A percentile compares a stretch with the other conserved stretches of the same genome.
Evolutionary conservation across 75 land plant species (phyloP).

Genomic region (Pinus albicaulis): DNA sequence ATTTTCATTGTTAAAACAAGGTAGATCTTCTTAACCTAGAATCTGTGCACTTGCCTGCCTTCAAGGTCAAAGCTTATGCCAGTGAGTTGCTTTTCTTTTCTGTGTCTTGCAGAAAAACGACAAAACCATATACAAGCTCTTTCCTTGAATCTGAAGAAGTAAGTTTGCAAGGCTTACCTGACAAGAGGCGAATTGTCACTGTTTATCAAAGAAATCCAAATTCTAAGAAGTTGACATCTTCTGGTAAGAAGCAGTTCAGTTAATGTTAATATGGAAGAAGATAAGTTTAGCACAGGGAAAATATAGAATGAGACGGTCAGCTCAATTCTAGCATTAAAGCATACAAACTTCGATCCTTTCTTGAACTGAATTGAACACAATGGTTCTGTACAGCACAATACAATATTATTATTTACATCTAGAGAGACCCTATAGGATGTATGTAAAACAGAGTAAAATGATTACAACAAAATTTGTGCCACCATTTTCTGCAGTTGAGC

Average conservation of each 20-base stretch:
- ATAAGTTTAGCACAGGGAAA: not conserved
- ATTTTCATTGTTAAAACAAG: slow-evolving; percentile 51
- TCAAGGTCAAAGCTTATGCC: slow-evolving; percentile 3
- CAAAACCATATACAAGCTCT: not conserved
- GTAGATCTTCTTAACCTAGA: slow-evolving; percentile 10
- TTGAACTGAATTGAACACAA: no score
- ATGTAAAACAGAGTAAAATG: not conserved
- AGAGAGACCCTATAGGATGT: not conserved
- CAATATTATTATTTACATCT: not conserved
- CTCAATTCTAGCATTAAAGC: not conserved
- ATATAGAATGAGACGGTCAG: not conserved
- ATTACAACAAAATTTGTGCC: not conserved
- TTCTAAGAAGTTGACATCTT: not conserved
- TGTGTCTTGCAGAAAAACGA: not conserved
- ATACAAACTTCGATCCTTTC: no score
- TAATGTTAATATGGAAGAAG: not conserved
- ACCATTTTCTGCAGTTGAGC: not conserved
- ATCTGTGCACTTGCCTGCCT: not conserved
- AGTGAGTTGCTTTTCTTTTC: not conserved
- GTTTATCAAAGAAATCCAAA: not conserved
- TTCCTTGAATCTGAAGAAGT: not conserved
- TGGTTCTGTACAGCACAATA: not conserved
- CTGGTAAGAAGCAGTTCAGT: slow-evolving; percentile 2
- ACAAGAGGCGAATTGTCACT: not conserved
- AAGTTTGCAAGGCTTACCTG: not conserved